Base-by-base conservation (phyloP, 345 rosid genomes). In the Linum lewisii region DNA sequence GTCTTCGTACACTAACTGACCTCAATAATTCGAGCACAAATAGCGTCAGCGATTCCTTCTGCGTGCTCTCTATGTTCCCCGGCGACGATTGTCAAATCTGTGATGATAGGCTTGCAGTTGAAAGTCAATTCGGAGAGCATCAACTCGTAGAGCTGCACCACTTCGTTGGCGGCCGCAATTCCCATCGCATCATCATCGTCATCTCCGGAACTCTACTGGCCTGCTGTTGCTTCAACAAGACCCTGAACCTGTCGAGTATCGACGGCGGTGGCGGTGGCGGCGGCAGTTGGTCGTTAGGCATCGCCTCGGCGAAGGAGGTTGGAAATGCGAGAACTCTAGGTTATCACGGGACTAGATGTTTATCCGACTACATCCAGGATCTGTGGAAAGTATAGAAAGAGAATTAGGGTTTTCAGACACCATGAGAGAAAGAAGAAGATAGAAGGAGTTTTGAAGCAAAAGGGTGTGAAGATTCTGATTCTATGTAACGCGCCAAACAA, bases 61-160 rank as follows among this genome's bases (percentile, higher is more conserved):
- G 78, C 87, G 16, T 87, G 80, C 65, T 76, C 90, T 65, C 81
- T 72, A 66, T 79, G 95, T 59, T 94, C 99, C 21, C 95, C 99
- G 5, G 99, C 97, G 56, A 94, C 80, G 59, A 90, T 87, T 2
- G 99, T 94, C 72, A 94, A 90, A 81, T 94, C 97, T 51, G 95
- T 94, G 72, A 94, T 94, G 21, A 90, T 79, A 58, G 99, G 99
- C 78, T 94, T 94, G 42, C 96, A 94, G 81, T 90, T 94, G 77
- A 94, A 75, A 47, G 84, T 79, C 37, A 94, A 76, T 45, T 94
- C 99, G 4, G 84, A 77, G 58, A 94, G 73, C 10, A 87, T 57
- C 47, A 72, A 63, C 75, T 81, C 84, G 66, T 94, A 94, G 21
- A 90, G 75, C 56, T 80, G 79, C 62, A 90, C 96, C 38, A 94